Evolutionary conservation across 2,329 filamentous ascomycete genomes (phyloP), one percentile per base, ranked within the genome.

Genomic region (Neonectria faginata): DNA sequence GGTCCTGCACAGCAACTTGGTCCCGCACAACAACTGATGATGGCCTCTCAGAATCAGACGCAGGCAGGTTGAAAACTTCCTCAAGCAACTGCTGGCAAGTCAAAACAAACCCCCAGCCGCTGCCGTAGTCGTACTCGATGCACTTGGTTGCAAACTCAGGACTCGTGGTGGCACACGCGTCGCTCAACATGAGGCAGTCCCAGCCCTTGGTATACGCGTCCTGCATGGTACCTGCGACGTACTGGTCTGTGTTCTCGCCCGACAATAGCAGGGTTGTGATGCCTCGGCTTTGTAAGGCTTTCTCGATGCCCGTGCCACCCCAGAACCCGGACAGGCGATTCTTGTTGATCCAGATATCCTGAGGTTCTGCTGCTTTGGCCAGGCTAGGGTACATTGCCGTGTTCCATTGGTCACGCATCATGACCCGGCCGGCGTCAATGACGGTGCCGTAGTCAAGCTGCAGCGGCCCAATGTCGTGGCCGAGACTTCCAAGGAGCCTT

Each of bases 241-340:
- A 60, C n/a, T 65, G 62, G 29, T 89, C 86, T 3, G 86, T 88
- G 70, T 89, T 89, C 9, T 88, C 86, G 0, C 88, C 87, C 0
- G 85, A 77, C 65, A 89, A 88, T 16, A n/a, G 70, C 45, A 89
- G 71, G 7, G 85, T 88, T 47, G 67, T 81, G 63, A 81, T 82
- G 0, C 78, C 77, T 51, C 79, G 67, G 42, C 74, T 57, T 3
- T 20, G 44, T 48, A 88, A 72, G 6, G 8, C 14, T 14, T 29
- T 25, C 22, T 29, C 22, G 14, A n/a, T 29, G 14, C 22, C 22
- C 5, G 45, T 48, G 25, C 45, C 45, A 9, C 45, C 45, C 45
- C 45, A 29, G 25, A 29, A 48, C 6, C 22, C 45, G 8, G 45
- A 48, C 7, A 29, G 22, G 12, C 45, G 22, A 10, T 48, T 51